Base-by-base conservation (phyloP, 441 rosid genomes). In the Euphorbia celastroides region DNA sequence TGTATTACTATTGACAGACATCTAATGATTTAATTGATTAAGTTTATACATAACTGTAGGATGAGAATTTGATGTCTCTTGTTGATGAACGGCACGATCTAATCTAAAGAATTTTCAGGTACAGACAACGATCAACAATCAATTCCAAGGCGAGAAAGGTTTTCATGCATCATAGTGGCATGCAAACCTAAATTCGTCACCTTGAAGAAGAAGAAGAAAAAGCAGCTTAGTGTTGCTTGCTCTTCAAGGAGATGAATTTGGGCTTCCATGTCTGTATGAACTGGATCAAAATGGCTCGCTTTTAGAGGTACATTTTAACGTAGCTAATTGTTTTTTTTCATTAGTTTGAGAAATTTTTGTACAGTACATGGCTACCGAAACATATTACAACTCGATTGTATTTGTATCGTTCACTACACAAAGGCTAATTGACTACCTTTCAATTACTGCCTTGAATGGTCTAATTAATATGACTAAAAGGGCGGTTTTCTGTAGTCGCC, bases 161-260 rank as follows among this genome's bases (percentile, higher is more conserved):
- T 77, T 42, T 80, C 68, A 82, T 79, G 62, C 80, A 83, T 74
- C 73, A 78, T 42, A 73, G 59, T 67, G 81, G 79, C 68, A 92
- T 92, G 98, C 97, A 94, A 70, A 75, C 81, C 70, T 97, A 92
- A 78, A 89, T 94, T 79, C 97, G 83, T 82, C 80, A 65, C 73
- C 92, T 94, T 60, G 99, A 94, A 74, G 96, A 92, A 83, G 99
- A 94, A 77, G 99, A 98, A 36, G 92, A 94, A n/a, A n/a, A n/a
- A n/a, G n/a, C 72, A 79, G 88, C 61, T 84, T 97, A 64, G 96
- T 89, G 30, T 78, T 94, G 71, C 91, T 97, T 72, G 98, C 99
- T 64, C 92, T 94, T 73, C 99, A 94, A 73, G 82, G 96, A 34
- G 99, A 94, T 83, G 98, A 74, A 78, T 98, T 74, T 94, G 99